A percentile compares a stretch with the other conserved stretches of the same genome.
Conservation (phyloP, 805 yeast species). For the Lachancea thermotolerans region DNA sequence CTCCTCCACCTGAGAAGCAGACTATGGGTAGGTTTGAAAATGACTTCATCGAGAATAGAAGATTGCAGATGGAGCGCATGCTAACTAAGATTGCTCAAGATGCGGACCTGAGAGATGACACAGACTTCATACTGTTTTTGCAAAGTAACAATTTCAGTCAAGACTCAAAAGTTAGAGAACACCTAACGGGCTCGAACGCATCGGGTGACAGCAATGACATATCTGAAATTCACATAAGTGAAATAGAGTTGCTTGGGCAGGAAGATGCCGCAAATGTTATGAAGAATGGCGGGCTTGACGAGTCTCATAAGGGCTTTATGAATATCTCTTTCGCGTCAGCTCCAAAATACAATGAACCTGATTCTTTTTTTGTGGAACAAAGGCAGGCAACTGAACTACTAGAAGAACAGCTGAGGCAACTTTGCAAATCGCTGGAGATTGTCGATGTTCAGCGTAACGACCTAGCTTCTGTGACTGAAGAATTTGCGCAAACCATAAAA, state of each 20-base stretch:
- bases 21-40: constrained; percentile 87
- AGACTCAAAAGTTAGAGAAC: constrained; percentile 67
- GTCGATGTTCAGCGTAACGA: constrained; percentile 74
- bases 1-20: constrained; percentile 95
- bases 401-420: constrained; percentile 63
- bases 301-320: constrained; percentile 62
- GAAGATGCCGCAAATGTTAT: constrained; percentile 28
- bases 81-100: constrained; percentile 58
- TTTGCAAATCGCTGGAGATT: constrained; percentile 64
- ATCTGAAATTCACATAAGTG: constrained; percentile 32
- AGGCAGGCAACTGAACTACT: constrained; percentile 61
- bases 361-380: constrained; percentile 67
- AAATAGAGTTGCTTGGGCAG: constrained; percentile 25
- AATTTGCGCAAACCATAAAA: constrained; percentile 49
- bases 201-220: constrained; percentile 37
- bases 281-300: constrained; percentile 32
- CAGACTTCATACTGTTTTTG: constrained; percentile 71
- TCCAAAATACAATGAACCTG: constrained; percentile 68
- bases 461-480: constrained; percentile 59
- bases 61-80: constrained; percentile 84
- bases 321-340: constrained; percentile 59
- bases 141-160: constrained; percentile 62
- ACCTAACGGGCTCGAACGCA: constrained; percentile 47
- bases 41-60: constrained; percentile 79
- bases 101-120: constrained; percentile 54